A percentile compares a stretch with the other conserved stretches of the same genome.
These are phyloP conservation scores for Pseudocercospora musae DNA, from an alignment of 2,329 filamentous ascomycete genomes.

Conservation along the genomic window DNA sequence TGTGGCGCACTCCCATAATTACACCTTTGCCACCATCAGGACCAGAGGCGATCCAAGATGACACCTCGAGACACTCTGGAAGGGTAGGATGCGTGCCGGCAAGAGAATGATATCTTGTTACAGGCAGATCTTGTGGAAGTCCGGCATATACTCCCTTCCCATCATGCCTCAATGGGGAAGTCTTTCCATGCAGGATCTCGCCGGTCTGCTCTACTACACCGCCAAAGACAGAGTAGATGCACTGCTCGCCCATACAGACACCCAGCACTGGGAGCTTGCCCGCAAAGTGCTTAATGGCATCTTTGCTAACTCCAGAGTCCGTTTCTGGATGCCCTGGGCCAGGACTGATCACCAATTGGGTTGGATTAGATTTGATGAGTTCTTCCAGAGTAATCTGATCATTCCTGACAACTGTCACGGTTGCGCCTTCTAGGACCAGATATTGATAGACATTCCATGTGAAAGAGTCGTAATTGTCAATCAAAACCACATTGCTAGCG, in stretches of 20 bases:
- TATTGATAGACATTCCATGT: conserved; percentile 99
- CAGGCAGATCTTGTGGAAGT: conserved; percentile 75
- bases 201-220: conserved; percentile 88
- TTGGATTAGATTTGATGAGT: conserved; percentile 77
- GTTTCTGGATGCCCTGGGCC: conserved; percentile 88
- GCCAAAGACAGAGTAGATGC: conserved; percentile 91
- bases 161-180: conserved; percentile 85
- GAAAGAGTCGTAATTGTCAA: conserved; percentile 99
- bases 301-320: conserved; percentile 90
- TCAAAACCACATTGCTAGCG: conserved; percentile 87
- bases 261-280: conserved; percentile 94
- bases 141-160: conserved; percentile 84
- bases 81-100: conserved; percentile 87
- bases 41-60: conserved; percentile 80
- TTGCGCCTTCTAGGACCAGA: conserved; percentile 90
- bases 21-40: conserved; percentile 73
- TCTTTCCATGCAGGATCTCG: conserved; percentile 96
- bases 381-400: conserved; percentile 86
- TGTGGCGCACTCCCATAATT: conserved; percentile 96
- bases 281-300: conserved; percentile 84
- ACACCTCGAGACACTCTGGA: conserved; percentile 80
- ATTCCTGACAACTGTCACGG: conserved; percentile 84
- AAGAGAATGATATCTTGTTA: conserved; percentile 94
- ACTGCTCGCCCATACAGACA: conserved; percentile 99
- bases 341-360: conserved; percentile 90